Base-by-base conservation (phyloP, 192 early-diverging fungal species). In the Coemansia reversa region DNA sequence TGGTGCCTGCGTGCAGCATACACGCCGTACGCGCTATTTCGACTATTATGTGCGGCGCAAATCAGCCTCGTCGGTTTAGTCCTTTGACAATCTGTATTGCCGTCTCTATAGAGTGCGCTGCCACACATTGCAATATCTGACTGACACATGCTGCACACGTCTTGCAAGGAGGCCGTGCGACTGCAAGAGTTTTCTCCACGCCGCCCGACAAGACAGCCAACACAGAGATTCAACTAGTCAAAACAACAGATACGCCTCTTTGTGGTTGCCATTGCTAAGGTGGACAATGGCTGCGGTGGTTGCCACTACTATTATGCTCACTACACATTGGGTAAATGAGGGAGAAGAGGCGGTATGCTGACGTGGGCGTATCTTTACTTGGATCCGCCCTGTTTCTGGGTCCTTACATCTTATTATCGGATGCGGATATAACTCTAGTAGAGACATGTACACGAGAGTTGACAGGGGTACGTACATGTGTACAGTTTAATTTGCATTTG, bases 391-490 rank as follows among this genome's bases (percentile, higher is more conserved):
- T 27, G 39, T 45, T 45, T 45, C 39, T 45, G 39, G 39, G 39
- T 16, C 39, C 39, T 45, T 45, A 14, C 39, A 45, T 45, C 12
- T 45, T 45, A 45, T 45, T 45, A 12, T 45, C 14, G 39, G 39
- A 45, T 45, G 39, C 39, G 39, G 39, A 45, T 16, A 45, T 45
- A 45, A 45, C 39, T 45, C 39, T 45, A 14, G 33, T 2, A 45
- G 3, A 27, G 27, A 27, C 3, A 27, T 27, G 27, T 27, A 27
- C 1, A 14, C 9, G 39, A 45, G 39, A 45, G 39, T 12, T 45
- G 39, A 45, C 39, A 45, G 39, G 39, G 39, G 39, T 45, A 45
- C 39, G 39, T 45, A 45, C 39, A 45, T 45, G 39, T 45, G 39
- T 12, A 45, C 39, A 16, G 39, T 9, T 45, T 45, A 45, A 45